phyloP scores from a whole-genome alignment of 352 stramenopile genomes.

The Phytophthora brassicae region DNA sequence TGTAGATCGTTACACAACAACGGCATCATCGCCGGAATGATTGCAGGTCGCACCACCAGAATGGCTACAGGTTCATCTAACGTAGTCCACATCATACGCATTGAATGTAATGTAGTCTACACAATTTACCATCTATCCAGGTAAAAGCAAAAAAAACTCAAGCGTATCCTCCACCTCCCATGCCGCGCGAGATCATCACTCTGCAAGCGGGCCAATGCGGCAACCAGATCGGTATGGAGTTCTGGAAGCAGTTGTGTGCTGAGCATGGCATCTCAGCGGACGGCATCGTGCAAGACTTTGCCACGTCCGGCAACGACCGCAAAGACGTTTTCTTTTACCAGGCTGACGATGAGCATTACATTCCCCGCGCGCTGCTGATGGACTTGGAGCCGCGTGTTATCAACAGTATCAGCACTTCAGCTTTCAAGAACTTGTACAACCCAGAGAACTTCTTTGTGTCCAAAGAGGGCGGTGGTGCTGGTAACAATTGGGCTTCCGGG shows the following conservation, averaged over 20 bases:
- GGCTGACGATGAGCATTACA: slow-evolving; percentile 98
- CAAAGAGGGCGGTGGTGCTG: slow-evolving; percentile 89
- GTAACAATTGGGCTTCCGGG: slow-evolving; percentile 93
- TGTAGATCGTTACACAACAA: no score
- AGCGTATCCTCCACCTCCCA: slow-evolving; percentile 33
- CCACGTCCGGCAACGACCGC: slow-evolving; percentile 92
- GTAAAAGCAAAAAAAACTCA: no score
- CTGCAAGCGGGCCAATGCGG: slow-evolving; percentile 99
- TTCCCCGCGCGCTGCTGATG: slow-evolving; percentile 96
- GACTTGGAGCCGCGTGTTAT: slow-evolving; percentile 97
- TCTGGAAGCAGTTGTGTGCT: slow-evolving; percentile 99
- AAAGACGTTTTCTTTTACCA: slow-evolving; percentile 99
- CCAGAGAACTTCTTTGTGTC: slow-evolving; percentile 98
- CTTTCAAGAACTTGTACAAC: slow-evolving; percentile 98
- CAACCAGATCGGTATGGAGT: slow-evolving; percentile 99
- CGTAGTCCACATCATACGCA: slow-evolving; percentile 14
- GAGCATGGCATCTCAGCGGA: slow-evolving; percentile 98
- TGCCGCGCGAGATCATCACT: slow-evolving; percentile 99
- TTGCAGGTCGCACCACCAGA: slow-evolving; percentile 19
- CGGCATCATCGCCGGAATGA: slow-evolving; percentile 9
- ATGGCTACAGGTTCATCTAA: background rate
- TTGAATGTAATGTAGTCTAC: no score
- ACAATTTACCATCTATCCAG: no score
- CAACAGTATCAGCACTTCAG: slow-evolving; percentile 91
- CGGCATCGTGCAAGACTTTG: slow-evolving; percentile 95